Base-by-base conservation (phyloP, 1,284 basidiomycete genomes). In the Heliocybe sulcata region DNA sequence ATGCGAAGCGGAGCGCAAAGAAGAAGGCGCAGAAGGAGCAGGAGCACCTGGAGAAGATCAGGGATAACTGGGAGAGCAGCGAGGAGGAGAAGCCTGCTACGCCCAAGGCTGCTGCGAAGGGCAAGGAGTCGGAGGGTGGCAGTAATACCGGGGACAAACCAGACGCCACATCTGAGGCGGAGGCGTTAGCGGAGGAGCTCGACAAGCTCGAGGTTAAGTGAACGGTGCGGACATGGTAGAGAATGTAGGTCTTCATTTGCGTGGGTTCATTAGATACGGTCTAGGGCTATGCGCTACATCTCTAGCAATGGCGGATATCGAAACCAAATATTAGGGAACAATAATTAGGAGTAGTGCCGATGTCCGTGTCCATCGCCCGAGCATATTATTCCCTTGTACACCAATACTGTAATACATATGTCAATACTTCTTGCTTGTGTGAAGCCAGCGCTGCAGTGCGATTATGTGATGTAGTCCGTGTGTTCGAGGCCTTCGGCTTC, bases 1-100 rank as follows among this genome's bases (percentile, higher is more conserved):
- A 80, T 45, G 79, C 79, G 55, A 87, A 87, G 75, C 92, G 91
- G 79, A 92, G 90, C 59, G 87, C 86, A 55, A 92, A 86, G 67
- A 74, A 81, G 61, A 82, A 79, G 66, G 77, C 79, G 67, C 79
- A 76, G 53, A 80, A 81, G 60, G 77, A 82, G 69, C 75, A 72
- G 60, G 68, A 72, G 58, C 47, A 49, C 25, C 25, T 49, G 47
- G 65, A 69, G 52, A 73, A 72, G 55, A 77, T 90, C 19, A 82
- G 79, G 58, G 87, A 90, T 56, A 82, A 74, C 60, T 91, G 89
- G 88, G 87, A 91, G 51, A 87, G 87, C 54, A 88, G 89, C 12
- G 85, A 81, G 14, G 74, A 72, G 12, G 77, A 73, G 50, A 63
- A 53, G 8, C 45, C 56, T 53, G 60, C 55, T 19, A 61, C 58